Base-by-base conservation (phyloP, 23 red algal genomes). In the Cyanidium caldarium region DNA sequence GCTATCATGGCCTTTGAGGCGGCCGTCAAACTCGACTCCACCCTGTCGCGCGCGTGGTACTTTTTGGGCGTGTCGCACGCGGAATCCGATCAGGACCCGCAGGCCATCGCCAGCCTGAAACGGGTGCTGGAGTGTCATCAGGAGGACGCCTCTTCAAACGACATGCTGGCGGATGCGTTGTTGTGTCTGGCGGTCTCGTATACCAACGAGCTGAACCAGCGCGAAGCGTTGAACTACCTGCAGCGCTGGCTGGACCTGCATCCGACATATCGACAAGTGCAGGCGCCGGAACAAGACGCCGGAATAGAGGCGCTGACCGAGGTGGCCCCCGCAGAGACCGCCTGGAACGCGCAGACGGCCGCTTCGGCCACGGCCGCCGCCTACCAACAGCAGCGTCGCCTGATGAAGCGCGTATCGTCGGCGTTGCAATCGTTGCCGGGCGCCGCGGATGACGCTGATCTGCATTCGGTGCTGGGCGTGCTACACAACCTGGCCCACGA, bases 181-280 rank as follows among this genome's bases (percentile, higher is more conserved):
- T 70, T 95, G 35, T 77, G 79, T 26, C 76, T 95, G 42, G 83
- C 68, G 7, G 89, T 95, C 38, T 78, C 77, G 39, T 95, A 84
- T 58, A 87, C 89, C 65, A 95, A 95, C 45, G 89, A 95, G 66
- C 44, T 87, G 21, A 80, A 95, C 35, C 45, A 34, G 0, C 33
- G 38, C 20, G 78, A 75, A 68, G 89, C 89, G 28, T 34, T 87
- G 37, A 35, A 68, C 30, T 69, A 83, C 43, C 69, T 95, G 26
- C 29, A 33, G 34, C 72, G 77, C 25, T 95, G 89, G 89, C 56
- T 84, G 37, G 82, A 84, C 40, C 38, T 40, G 30, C 68, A 82
- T 33, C 78, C 70, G 12, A 39, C 28, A 16, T 25, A 40, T 31
- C n/a, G n/a, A n/a, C 67, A 72, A 16, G 28, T 10, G 31, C 33